Conservation (phyloP, 164 flowering plant species). For the Aristolochia californica region DNA sequence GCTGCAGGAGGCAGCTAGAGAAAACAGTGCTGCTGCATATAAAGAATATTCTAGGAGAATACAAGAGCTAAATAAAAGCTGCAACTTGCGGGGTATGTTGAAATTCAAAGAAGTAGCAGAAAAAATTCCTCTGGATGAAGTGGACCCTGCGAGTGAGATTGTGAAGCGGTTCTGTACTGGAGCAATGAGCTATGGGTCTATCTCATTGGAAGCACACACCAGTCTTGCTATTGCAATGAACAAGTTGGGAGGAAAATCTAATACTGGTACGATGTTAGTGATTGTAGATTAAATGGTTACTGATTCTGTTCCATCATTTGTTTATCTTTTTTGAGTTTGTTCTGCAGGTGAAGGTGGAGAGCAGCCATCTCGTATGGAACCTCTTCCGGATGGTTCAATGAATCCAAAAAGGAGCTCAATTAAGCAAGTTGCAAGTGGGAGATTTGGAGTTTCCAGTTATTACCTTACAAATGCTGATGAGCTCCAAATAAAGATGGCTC, state of each 20-base stretch:
- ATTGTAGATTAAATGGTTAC: background rate
- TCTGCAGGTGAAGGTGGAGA: constrained; percentile 99
- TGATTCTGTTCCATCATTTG: background rate
- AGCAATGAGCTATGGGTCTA: constrained; percentile 98
- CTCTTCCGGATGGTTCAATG: constrained; percentile 91
- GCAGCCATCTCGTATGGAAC: constrained; percentile 91
- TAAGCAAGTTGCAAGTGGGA: constrained; percentile 99
- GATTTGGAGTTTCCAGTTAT: constrained; percentile 96
- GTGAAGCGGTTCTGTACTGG: constrained; percentile 98
- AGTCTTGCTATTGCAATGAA: constrained; percentile 88
- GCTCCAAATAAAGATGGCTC: constrained; percentile 98
- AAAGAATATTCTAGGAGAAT: constrained; percentile 86
- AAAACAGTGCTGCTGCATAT: constrained; percentile 85
- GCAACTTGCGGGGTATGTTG: constrained; percentile 84
- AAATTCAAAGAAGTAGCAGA: constrained; percentile 66
- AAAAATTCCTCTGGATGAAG: constrained; percentile 78
- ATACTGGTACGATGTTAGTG: constrained; percentile 54
- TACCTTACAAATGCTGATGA: constrained; percentile 98
- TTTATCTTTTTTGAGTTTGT: constrained; percentile 4
- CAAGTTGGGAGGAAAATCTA: constrained; percentile 77
- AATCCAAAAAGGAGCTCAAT: constrained; percentile 95
- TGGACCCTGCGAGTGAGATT: constrained; percentile 94
- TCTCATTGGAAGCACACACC: constrained; percentile 83
- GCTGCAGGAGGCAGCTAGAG: constrained; percentile 89
- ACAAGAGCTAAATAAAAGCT: constrained; percentile 73